Base-by-base conservation (phyloP, 2,329 filamentous ascomycete genomes). In the Fusarium penzigii region DNA sequence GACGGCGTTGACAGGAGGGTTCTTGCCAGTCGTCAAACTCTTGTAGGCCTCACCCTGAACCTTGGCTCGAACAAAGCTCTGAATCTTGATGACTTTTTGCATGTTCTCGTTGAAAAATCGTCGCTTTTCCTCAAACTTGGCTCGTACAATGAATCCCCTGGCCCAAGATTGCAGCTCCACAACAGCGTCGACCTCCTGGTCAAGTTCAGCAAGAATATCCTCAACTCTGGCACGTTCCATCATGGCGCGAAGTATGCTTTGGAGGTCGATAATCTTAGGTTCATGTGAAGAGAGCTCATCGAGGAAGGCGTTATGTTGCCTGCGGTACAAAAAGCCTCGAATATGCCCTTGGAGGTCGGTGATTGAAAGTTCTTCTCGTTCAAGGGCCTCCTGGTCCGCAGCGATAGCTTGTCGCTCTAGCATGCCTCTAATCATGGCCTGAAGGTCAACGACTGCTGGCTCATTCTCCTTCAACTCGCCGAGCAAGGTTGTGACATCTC, bases 21-120 rank as follows among this genome's bases (percentile, higher is more conserved):
- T 97, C 75, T 96, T 97, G 55, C 94, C 95, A 32, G 86, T 92
- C 3, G 92, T 97, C 59, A 99, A 80, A 69, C 90, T 96, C 81
- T 96, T 97, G 79, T 99, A 99, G 2, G 94, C 94, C 73, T 99
- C 91, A 46, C 94, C 94, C 71, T 99, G 94, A 45, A 97, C 90
- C 68, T 95, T 94, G 59, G 88, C 94, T 56, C 94, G 86, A 48
- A 97, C 87, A 61, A 97, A 96, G 69, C 94, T 99, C 70, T 99
- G 95, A 51, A 97, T 92, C 73, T 99, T 99, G 78, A 99, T 87
- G 25, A 99, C 94, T 73, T 95, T 97, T 66, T 96, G 86, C 94
- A 99, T 99, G 67, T 99, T 99, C 73, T 96, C 88, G 62, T 89
- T 87, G 78, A 92, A 99, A 75, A 89, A 93, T 17, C 85, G 86